phyloP scores from a whole-genome alignment of 2,329 filamentous ascomycete species.

The Purpureocillium lavendulum region DNA sequence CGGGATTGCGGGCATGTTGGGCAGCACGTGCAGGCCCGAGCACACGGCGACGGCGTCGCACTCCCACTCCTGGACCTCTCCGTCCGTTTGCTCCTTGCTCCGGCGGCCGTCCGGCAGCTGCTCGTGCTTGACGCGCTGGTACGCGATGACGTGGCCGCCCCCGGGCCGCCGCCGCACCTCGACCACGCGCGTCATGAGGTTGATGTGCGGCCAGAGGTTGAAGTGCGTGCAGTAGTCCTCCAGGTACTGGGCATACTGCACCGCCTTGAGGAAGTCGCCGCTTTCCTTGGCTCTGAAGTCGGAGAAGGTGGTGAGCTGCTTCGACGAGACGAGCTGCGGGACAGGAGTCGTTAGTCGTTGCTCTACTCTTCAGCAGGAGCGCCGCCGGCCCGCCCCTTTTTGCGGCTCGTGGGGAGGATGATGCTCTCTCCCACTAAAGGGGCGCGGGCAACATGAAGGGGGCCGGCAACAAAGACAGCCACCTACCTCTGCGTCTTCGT shows the following conservation, averaged over 20 bases:
- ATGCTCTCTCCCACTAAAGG: too few species aligned
- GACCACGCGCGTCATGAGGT: constrained; percentile 20
- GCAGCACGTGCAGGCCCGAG: constrained; percentile 30
- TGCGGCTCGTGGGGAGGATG: too few species aligned
- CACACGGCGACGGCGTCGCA: constrained; percentile 36
- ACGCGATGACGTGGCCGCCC: constrained; percentile 5
- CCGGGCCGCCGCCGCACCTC: constrained; percentile 9
- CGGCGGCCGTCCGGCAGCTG: too few species aligned
- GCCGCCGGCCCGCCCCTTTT: too few species aligned
- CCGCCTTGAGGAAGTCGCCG: constrained; percentile 30
- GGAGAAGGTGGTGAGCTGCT: constrained; percentile 38
- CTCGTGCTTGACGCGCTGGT: neutral
- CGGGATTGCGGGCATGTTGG: constrained; percentile 25
- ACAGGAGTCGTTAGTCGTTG: too few species aligned
- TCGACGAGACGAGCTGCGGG: constrained; percentile 35
- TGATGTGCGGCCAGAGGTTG: constrained; percentile 26
- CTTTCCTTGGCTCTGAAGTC: constrained; percentile 29
- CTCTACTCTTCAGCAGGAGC: too few species aligned
- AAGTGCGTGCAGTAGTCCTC: constrained; percentile 29
- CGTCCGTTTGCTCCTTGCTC: too few species aligned
- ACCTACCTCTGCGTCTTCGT: constrained; percentile 31
- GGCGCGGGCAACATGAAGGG: too few species aligned
- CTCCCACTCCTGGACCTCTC: constrained; percentile 13
- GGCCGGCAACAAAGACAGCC: neutral
- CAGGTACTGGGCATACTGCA: constrained; percentile 30